Evolutionary conservation across 2,329 filamentous ascomycete species (phyloP), one percentile per base, ranked within the genome.

Genomic region (Zymoseptoria passerinii): DNA sequence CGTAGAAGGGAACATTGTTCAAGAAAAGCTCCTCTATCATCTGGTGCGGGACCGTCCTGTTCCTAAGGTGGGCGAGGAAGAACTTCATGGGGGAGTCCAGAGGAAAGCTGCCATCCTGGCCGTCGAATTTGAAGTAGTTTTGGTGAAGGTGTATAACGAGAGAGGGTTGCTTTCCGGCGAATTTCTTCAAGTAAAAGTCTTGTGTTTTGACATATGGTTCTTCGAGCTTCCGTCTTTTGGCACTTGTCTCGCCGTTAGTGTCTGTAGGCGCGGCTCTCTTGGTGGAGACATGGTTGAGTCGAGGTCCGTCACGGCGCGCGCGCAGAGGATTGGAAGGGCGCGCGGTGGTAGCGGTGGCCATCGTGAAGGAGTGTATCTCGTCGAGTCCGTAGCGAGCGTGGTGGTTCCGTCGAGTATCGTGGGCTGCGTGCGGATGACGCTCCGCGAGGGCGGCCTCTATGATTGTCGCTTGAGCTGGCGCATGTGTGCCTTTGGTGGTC

Each of bases 21-120:
- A 84, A 80, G 28, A 85, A 80, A 56, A 99, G 83, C 65, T 92
- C 87, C 52, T 88, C 84, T 9, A 97, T 77, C 71, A 97, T 84
- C 66, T 96, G 91, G 73, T 96, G 91, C 0, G 94, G 94, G 40
- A 99, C 80, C 0, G 90, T 95, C 58, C 87, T 83, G 49, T 77
- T 78, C 64, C 82, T 82, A 51, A 97, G 74, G 72, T 96, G 91
- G 65, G 95, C 85, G 44, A 96, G 78, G 53, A 89, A 78, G 65
- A 89, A 75, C 66, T 82, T 85, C 92, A 97, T 96, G 23, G 94
- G 91, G 19, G 91, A 96, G 68, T 90, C 89, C 74, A 97, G 97
- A 4, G 84, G 82, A 67, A 96, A 96, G 70, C 89, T 92, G 69
- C 92, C 89, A 73, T 96, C 91, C 74, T 96, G 92, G 67, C 91